Evolutionary conservation across 768 basidiomycete genomes (phyloP), one percentile per base, ranked within the genome.

Genomic region (Lyophyllum semitale): DNA sequence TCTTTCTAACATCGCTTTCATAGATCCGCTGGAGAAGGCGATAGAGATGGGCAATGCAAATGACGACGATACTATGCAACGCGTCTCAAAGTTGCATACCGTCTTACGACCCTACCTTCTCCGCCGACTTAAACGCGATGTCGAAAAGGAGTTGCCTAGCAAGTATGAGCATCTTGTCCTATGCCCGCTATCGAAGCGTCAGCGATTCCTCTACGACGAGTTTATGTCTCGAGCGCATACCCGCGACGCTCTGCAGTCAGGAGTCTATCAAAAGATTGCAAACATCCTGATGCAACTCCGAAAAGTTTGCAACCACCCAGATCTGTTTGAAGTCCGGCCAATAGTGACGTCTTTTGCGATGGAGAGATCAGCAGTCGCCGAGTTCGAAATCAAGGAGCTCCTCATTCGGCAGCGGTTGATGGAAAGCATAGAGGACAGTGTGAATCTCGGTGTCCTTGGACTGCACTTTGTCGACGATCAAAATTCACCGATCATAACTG

Each of bases 251-350:
- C 77, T 97, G 43, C 77, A 87, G 20, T 93, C 93, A 2, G 95
- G 95, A 3, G 79, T 91, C 3, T 93, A 93, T 64, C 89, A 90
- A 71, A 90, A 90, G 71, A 89, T 93, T 41, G 91, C 91, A 63
- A 99, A 99, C 67, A 87, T 96, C 53, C 82, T 98, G 56, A 99
- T 98, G 97, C 97, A 99, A 68, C 81, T 98, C 3, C 88, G 97
- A 52, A 98, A 98, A 75, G 93, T 96, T 40, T 93, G 93, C 76
- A 95, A 92, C 52, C 94, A 98, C 70, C 96, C 95, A 0, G 89
- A 95, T 70, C 77, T 95, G 9, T 95, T 96, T 67, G 91, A 95
- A 70, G 85, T 91, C 48, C 88, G 94, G 62, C 91, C 94, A 1
- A 85, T 88, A 56, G 85, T 84, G 51, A 91, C 83, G 49, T 93